phyloP scores from a whole-genome alignment of 2,329 filamentous ascomycete species.

The Teratosphaeriaceae sp. region DNA sequence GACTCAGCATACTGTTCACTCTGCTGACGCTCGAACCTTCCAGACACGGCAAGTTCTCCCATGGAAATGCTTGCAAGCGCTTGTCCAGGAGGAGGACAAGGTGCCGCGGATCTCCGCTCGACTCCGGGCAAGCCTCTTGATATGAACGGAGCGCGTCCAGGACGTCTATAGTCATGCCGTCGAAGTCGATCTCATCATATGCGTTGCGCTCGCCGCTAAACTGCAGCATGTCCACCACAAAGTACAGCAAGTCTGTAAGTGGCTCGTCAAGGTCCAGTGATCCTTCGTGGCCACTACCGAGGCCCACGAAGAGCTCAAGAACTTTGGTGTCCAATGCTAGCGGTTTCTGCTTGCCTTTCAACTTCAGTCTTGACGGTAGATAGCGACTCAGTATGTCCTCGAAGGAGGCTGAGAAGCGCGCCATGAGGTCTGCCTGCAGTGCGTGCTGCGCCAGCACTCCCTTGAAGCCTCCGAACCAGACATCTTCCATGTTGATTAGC shows the following conservation, averaged over 20 bases:
- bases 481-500: slow-evolving; percentile 77
- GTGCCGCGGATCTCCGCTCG: slow-evolving; percentile 47
- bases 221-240: slow-evolving; percentile 91
- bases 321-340: slow-evolving; percentile 59
- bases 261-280: slow-evolving; percentile 76
- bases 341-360: slow-evolving; percentile 46
- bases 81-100: slow-evolving; percentile 90
- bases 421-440: slow-evolving; percentile 57
- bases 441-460: slow-evolving; percentile 80
- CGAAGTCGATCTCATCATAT: slow-evolving; percentile 96
- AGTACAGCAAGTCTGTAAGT: slow-evolving; percentile 88
- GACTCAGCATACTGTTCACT: slow-evolving; percentile 76
- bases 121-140: slow-evolving; percentile 45
- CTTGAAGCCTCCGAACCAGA: slow-evolving; percentile 92
- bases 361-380: slow-evolving; percentile 68
- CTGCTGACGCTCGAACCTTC: slow-evolving; percentile 73
- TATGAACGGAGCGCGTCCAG: slow-evolving; percentile 78
- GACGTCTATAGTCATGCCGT: slow-evolving; percentile 80
- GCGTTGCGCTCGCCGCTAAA: slow-evolving; percentile 95
- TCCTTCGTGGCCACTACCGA: slow-evolving; percentile 65
- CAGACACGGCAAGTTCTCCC: slow-evolving; percentile 91
- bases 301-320: slow-evolving; percentile 79
- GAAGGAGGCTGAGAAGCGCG: slow-evolving; percentile 71
- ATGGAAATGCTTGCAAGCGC: slow-evolving; percentile 81
- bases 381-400: slow-evolving; percentile 74